These are phyloP conservation scores for Arthrobotrys entomopaga DNA, from an alignment of 2,329 filamentous ascomycete species.

Conservation along the genomic window DNA sequence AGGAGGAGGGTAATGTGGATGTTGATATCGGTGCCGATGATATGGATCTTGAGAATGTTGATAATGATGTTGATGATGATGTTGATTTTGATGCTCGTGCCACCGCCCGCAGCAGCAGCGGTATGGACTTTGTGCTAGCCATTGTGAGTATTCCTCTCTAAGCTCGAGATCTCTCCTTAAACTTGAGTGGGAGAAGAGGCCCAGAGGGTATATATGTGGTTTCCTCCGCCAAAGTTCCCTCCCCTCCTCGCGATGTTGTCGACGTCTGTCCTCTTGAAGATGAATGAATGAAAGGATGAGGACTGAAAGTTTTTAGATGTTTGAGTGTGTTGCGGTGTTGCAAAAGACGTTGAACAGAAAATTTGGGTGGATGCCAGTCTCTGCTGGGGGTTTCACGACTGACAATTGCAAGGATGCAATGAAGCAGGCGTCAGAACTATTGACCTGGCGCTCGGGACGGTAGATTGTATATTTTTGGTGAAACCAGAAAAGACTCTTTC, in stretches of 20 bases:
- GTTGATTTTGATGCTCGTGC: constrained; percentile 16
- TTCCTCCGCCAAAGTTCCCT: constrained; percentile 20
- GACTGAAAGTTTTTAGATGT: not conserved
- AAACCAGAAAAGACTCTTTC: too few species aligned
- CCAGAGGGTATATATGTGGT: not conserved
- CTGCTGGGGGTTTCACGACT: constrained; percentile 39
- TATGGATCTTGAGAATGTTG: too few species aligned
- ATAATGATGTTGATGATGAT: constrained; percentile 4
- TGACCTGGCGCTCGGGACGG: too few species aligned
- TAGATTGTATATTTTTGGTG: too few species aligned
- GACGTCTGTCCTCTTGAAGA: not conserved
- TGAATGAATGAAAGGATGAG: constrained; percentile 6
- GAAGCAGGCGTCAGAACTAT: too few species aligned
- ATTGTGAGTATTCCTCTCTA: constrained; percentile 10
- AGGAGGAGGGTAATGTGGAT: constrained; percentile 9
- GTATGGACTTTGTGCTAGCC: constrained; percentile 30
- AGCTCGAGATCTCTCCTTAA: not conserved
- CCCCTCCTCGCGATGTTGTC: constrained; percentile 29
- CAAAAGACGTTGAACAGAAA: constrained; percentile 30
- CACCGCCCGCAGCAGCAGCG: constrained; percentile 23
- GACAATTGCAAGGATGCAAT: too few species aligned
- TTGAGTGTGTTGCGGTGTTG: constrained; percentile 33
- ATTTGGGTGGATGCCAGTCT: constrained; percentile 18
- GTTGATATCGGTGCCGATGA: not conserved
- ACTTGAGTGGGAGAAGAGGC: not conserved